These are phyloP conservation scores for Leptomonas seymouri DNA, from an alignment of 208 protist species.

Conservation along the genomic window DNA sequence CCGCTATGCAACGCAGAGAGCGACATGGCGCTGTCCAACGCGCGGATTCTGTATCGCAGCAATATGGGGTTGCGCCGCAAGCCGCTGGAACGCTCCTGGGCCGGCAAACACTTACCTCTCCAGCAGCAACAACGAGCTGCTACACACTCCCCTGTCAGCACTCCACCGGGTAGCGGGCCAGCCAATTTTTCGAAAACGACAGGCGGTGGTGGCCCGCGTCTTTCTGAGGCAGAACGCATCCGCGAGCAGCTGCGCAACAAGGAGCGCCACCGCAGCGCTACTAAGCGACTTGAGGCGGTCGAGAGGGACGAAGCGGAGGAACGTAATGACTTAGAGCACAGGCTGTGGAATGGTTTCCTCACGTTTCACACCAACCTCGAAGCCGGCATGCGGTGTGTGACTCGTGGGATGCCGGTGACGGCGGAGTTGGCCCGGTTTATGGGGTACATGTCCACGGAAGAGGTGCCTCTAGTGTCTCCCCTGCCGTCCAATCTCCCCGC, in stretches of 20 bases:
- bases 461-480: slow-evolving; percentile 5
- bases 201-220: background rate
- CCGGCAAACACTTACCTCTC: background rate
- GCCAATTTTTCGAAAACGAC: background rate
- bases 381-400: slow-evolving; percentile 19
- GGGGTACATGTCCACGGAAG: slow-evolving; percentile 15
- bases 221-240: slow-evolving; percentile 42
- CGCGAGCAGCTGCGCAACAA: slow-evolving; percentile 52
- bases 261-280: slow-evolving; percentile 34
- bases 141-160: background rate
- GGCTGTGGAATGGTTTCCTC: slow-evolving; percentile 24
- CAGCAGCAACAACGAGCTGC: background rate
- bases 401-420: slow-evolving; percentile 7
- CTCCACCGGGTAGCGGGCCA: background rate
- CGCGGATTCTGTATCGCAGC: slow-evolving; percentile 55
- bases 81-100: slow-evolving; percentile 29
- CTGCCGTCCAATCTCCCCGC: background rate
- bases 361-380: slow-evolving; percentile 22
- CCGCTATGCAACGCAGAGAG: slow-evolving; percentile 67
- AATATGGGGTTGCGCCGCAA: slow-evolving; percentile 40
- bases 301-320: slow-evolving; percentile 36
- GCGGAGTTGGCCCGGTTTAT: slow-evolving; percentile 16
- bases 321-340: slow-evolving; percentile 40
- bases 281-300: slow-evolving; percentile 36
- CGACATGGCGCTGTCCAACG: slow-evolving; percentile 53